phyloP scores from a whole-genome alignment of 495 filamentous ascomycete genomes.

The Penicillium riverlandense region DNA sequence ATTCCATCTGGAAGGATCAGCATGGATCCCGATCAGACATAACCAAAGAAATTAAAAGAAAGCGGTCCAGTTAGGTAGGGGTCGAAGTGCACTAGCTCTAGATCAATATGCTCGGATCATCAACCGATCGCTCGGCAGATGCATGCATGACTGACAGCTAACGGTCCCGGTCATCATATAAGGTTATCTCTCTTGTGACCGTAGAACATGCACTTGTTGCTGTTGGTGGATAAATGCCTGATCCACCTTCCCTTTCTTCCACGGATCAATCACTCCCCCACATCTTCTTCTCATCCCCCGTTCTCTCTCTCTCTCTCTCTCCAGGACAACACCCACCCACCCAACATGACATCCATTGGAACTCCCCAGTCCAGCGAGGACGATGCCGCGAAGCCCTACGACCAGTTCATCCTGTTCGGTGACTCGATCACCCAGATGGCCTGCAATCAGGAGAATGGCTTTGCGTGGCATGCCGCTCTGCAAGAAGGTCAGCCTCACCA shows the following conservation, averaged over 20 bases:
- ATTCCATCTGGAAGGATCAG: too few species aligned
- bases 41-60: too few species aligned
- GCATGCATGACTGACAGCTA: too few species aligned
- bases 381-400: constrained; percentile 35
- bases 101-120: too few species aligned
- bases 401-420: constrained; percentile 74
- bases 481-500: constrained; percentile 50
- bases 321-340: neutral
- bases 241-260: constrained; percentile 12
- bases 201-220: too few species aligned
- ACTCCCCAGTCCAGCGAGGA: constrained; percentile 1
- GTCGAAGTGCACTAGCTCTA: too few species aligned
- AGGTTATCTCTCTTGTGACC: too few species aligned
- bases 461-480: constrained; percentile 64
- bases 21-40: too few species aligned
- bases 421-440: constrained; percentile 70
- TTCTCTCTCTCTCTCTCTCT: neutral
- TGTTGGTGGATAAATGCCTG: constrained; percentile 10
- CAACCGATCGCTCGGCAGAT: too few species aligned
- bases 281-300: neutral
- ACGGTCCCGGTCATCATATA: too few species aligned
- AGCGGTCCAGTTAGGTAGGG: too few species aligned
- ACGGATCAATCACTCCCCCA: constrained; percentile 11
- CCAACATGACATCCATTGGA: constrained; percentile 1
- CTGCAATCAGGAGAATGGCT: constrained; percentile 50